These are phyloP conservation scores for Hydnum rufescens DNA, from an alignment of 768 basidiomycete genomes.

Conservation along the genomic window DNA sequence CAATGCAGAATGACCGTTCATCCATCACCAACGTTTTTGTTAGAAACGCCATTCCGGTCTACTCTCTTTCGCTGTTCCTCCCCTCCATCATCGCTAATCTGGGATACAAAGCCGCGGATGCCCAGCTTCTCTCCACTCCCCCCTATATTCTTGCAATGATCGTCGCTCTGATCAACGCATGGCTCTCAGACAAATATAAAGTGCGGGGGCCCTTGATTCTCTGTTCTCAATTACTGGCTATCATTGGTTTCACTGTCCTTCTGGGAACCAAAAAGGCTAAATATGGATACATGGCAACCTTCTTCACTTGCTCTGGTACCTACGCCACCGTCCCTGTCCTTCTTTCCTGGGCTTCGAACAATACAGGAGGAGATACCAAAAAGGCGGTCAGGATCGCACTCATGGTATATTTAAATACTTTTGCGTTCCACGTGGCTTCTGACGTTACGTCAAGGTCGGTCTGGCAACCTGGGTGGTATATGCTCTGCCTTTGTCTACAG, in stretches of 20 bases:
- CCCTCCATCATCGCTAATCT: slow-evolving; percentile 25
- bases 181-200: slow-evolving; percentile 21
- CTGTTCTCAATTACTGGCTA: slow-evolving; percentile 22
- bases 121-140: slow-evolving; percentile 35
- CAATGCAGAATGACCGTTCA: background rate
- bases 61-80: slow-evolving; percentile 11
- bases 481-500: slow-evolving; percentile 25
- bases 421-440: background rate
- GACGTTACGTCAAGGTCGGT: background rate
- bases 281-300: slow-evolving; percentile 4
- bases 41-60: slow-evolving; percentile 8
- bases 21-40: background rate
- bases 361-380: slow-evolving; percentile 36
- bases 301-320: slow-evolving; percentile 26
- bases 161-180: slow-evolving; percentile 27
- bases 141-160: slow-evolving; percentile 37
- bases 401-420: slow-evolving; percentile 19
- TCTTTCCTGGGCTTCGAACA: slow-evolving; percentile 36
- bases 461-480: slow-evolving; percentile 36
- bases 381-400: slow-evolving; percentile 32
- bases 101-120: slow-evolving; percentile 31
- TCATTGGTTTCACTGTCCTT: slow-evolving; percentile 26
- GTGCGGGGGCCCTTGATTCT: slow-evolving; percentile 32
- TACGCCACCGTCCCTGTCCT: slow-evolving; percentile 29
- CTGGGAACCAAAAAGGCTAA: background rate